Percentiles rank a stretch among this genome's conserved stretches.
phyloP scores from a whole-genome alignment of 2,329 filamentous ascomycete species.

The Apiospora saccharicola region DNA sequence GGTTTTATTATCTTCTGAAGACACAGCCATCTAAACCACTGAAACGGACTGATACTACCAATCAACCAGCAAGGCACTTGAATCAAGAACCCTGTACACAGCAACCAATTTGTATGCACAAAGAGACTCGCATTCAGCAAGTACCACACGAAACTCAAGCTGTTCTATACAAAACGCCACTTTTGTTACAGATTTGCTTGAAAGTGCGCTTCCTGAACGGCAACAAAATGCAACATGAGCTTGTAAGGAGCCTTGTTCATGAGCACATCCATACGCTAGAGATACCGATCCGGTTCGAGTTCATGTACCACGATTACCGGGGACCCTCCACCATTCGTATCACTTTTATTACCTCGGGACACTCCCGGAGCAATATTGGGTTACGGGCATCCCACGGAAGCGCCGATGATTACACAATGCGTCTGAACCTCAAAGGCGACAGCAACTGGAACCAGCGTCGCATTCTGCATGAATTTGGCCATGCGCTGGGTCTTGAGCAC shows the following conservation, averaged over 20 bases:
- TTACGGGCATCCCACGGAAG: not conserved
- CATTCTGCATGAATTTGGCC: not conserved
- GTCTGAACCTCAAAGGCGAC: not conserved
- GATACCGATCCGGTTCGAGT: not conserved
- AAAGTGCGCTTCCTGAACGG: not conserved
- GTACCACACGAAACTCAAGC: not conserved
- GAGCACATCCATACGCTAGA: not conserved
- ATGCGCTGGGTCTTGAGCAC: not conserved
- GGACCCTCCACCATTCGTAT: not conserved
- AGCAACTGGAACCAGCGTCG: not conserved
- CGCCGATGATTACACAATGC: not conserved
- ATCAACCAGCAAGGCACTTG: too few species aligned
- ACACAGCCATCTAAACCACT: too few species aligned
- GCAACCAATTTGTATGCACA: too few species aligned
- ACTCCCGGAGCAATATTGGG: not conserved
- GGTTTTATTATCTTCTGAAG: too few species aligned
- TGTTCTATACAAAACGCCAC: too few species aligned
- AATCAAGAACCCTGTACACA: too few species aligned
- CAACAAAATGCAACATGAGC: not conserved
- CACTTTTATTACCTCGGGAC: not conserved
- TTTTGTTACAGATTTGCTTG: not conserved
- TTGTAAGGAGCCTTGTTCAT: not conserved
- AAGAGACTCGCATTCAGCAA: not conserved
- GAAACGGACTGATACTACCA: too few species aligned
- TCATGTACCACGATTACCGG: not conserved